A percentile compares a stretch with the other conserved stretches of the same genome.
Conservation (phyloP, 202 grass and related monocot species). For the Carex sylvatica region DNA sequence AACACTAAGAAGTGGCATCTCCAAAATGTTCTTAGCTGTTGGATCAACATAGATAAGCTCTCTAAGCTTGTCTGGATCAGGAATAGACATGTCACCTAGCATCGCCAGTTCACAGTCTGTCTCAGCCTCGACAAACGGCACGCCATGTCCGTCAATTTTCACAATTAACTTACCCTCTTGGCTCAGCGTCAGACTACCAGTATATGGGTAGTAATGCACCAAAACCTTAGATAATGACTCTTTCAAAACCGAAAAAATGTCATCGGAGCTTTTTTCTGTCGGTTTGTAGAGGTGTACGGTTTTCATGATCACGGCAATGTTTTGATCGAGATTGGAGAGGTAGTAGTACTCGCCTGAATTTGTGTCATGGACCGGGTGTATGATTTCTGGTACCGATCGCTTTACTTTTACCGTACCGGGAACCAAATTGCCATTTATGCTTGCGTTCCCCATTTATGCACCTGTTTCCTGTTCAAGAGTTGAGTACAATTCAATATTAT, state of each 20-base stretch:
- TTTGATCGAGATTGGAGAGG: slow-evolving; percentile 58
- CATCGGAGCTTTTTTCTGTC: background rate
- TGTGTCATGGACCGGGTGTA: slow-evolving; percentile 22
- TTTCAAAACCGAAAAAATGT: slow-evolving; percentile 25
- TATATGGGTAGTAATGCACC: slow-evolving; percentile 41
- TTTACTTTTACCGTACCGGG: slow-evolving; percentile 24
- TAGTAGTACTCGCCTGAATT: slow-evolving; percentile 37
- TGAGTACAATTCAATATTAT: background rate
- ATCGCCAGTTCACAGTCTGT: slow-evolving; percentile 29
- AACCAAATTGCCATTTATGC: background rate
- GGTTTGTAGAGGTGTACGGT: slow-evolving; percentile 51
- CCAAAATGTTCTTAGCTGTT: slow-evolving; percentile 7
- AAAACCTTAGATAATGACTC: slow-evolving; percentile 48
- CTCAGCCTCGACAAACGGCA: slow-evolving; percentile 45
- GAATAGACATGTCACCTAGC: slow-evolving; percentile 30
- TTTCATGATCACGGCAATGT: slow-evolving; percentile 51
- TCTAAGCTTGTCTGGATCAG: slow-evolving; percentile 20
- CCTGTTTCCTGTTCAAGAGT: background rate
- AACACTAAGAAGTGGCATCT: slow-evolving; percentile 35
- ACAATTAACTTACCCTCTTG: slow-evolving; percentile 43
- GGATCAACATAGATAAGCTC: slow-evolving; percentile 37
- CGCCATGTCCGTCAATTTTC: slow-evolving; percentile 35
- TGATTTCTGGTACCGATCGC: slow-evolving; percentile 32
- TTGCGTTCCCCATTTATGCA: slow-evolving; percentile 15
- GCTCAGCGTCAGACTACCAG: slow-evolving; percentile 34